Evolutionary conservation across 78 protist genomes (phyloP), one percentile per base, ranked within the genome.

Genomic region (Bodo saltans): DNA sequence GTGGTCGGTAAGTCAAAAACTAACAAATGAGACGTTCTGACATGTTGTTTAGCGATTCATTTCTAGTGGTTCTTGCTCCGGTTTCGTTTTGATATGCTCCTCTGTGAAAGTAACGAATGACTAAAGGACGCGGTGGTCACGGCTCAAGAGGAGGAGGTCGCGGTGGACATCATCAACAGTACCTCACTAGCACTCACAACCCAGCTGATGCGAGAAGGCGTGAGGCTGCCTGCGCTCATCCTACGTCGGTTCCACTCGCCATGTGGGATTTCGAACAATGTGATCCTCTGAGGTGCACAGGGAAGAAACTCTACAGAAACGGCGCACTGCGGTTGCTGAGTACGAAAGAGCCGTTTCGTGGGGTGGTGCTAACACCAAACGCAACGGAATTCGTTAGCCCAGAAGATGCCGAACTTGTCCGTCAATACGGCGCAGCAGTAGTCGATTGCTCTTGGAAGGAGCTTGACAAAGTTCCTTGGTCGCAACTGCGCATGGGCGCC

Each of bases 361-460:
- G 98, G 8, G 37, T 96, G 21, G 96, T 96, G 0, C 84, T 96
- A 40, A 88, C 93, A 1, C 95, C 96, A 0, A 80, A 71, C 32
- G 98, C 92, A 25, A 47, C 33, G 70, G 82, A 67, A 32, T 33
- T 93, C 26, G 88, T 94, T 29, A 89, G 93, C 26, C 94, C 93
- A 11, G 84, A 37, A 0, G 98, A 96, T 84, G 74, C 60, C 35
- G 95, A 91, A 32, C 0, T 86, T 29, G 92, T 96, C 37, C 47
- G 34, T 17, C 38, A 42, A 23, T 4, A 68, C 41, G 98, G 98
- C 42, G 81, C 88, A 34, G 85, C 94, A 60, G 97, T 90, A 26
- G 93, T 96, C 29, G 96, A 96, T 83, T 96, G 98, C 87, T 92
- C 96, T 23, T 96, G 98, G 98, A 91, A 90, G 42, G 83, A 72